These are phyloP conservation scores for Thalassiosira livingstoniorum DNA, from an alignment of 352 stramenopile genomes.

Conservation along the genomic window DNA sequence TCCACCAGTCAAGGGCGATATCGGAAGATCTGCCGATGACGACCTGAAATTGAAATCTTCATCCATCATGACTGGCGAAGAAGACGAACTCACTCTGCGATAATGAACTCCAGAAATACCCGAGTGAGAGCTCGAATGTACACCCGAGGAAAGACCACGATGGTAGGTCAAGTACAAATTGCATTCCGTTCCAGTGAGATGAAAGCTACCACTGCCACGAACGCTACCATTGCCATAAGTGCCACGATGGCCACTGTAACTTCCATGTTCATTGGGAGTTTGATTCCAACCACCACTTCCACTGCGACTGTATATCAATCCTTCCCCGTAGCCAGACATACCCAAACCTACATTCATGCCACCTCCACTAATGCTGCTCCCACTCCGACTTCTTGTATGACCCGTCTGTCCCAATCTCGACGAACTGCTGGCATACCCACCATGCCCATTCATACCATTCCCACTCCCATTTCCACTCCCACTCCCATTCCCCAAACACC, in stretches of 20 bases:
- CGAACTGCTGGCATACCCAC: too few species aligned
- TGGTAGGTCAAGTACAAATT: conserved; percentile 59
- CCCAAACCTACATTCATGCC: conserved; percentile 6
- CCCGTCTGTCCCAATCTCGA: conserved; percentile 5
- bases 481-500: conserved; percentile 62
- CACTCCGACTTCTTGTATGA: conserved; percentile 12
- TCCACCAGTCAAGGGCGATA: conserved; percentile 14
- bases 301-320: conserved; percentile 3
- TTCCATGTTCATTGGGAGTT: conserved; percentile 4
- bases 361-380: conserved; percentile 8
- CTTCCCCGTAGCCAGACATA: conserved; percentile 23
- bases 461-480: conserved; percentile 8
- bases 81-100: conserved; percentile 14
- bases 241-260: background rate
- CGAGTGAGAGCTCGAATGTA: too few species aligned
- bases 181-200: conserved; percentile 44
- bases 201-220: conserved; percentile 10
- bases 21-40: conserved; percentile 16
- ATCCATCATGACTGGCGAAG: conserved; percentile 17
- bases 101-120: too few species aligned
- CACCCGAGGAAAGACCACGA: conserved; percentile 5
- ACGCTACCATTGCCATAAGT: background rate
- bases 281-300: conserved; percentile 19
- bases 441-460: too few species aligned
- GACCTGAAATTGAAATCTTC: background rate